Percentiles rank a stretch among this genome's conserved stretches.
Conservation (phyloP, 805 yeast genomes). For the Candida sonorensis region DNA sequence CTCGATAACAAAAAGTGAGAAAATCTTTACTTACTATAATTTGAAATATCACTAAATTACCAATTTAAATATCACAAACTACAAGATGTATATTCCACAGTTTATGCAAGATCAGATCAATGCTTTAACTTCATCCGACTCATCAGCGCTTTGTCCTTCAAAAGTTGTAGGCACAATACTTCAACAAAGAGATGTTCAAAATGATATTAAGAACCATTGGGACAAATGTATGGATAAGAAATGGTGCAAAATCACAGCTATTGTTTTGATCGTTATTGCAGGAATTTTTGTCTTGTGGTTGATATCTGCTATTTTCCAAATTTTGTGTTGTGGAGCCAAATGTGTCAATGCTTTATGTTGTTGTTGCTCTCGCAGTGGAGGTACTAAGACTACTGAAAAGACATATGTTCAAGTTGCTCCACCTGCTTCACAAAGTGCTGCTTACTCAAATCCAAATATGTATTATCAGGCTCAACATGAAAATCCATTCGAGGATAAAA, state of each 20-base stretch:
- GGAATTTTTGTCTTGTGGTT: conserved; percentile 49
- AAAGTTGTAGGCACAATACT: conserved; percentile 8
- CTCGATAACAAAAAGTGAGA: too few relatives aligned
- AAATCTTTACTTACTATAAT: too few relatives aligned
- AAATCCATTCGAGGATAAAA: conserved; percentile 8
- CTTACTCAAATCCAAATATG: conserved; percentile 26
- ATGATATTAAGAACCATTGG: conserved; percentile 36
- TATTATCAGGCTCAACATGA: conserved; percentile 20
- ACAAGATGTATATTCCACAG: conserved; percentile 15
- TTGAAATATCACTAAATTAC: too few relatives aligned
- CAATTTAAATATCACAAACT: too few relatives aligned
- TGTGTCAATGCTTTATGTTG: conserved; percentile 45
- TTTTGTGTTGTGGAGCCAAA: conserved; percentile 51
- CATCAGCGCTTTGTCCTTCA: conserved; percentile 17
- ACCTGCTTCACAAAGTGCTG: conserved; percentile 15
- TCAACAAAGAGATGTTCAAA: conserved; percentile 11
- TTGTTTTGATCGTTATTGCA: conserved; percentile 62
- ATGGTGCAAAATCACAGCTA: conserved; percentile 69
- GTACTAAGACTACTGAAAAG: conserved; percentile 5
- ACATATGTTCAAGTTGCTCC: conserved; percentile 13
- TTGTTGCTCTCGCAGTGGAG: conserved; percentile 26
- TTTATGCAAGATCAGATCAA: conserved; percentile 14
- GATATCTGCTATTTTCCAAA: conserved; percentile 45
- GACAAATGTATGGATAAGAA: conserved; percentile 74
- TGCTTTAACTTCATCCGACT: conserved; percentile 3